Evolutionary conservation across 1,284 basidiomycete genomes (phyloP).

Genomic region (Heliocybe sulcata): DNA sequence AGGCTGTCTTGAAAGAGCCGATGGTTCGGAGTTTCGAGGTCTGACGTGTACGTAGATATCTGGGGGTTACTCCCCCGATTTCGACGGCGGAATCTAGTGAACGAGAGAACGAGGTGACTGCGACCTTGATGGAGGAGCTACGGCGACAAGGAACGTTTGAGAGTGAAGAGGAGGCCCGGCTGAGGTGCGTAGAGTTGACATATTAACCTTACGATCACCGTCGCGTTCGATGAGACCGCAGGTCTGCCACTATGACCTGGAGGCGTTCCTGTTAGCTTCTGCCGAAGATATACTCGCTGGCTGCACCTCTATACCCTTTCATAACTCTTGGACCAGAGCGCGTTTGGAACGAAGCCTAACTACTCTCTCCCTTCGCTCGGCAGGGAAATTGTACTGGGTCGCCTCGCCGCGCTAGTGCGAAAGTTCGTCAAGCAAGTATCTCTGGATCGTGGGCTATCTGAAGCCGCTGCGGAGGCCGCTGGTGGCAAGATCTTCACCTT

Average conservation of each 20-base stretch:
- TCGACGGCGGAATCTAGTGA: conserved; percentile 70
- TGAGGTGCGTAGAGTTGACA: conserved; percentile 56
- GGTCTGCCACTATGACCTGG: no score
- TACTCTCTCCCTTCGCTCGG: conserved; percentile 3
- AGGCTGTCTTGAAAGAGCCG: not conserved
- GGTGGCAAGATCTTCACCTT: conserved; percentile 99
- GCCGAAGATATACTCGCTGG: no score
- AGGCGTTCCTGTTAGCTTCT: no score
- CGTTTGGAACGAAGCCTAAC: not conserved
- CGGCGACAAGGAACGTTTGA: conserved; percentile 86
- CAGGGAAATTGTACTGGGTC: conserved; percentile 92
- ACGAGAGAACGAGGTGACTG: conserved; percentile 77
- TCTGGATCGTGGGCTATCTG: conserved; percentile 76
- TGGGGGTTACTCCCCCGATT: conserved; percentile 89
- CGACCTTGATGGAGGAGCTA: conserved; percentile 85
- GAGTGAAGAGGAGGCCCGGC: conserved; percentile 82
- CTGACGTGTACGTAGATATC: conserved; percentile 35
- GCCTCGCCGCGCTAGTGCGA: conserved; percentile 86
- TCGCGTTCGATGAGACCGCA: not conserved
- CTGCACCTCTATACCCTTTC: not conserved
- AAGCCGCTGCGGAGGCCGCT: conserved; percentile 77
- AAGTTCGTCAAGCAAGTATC: conserved; percentile 89
- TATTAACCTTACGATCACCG: not conserved
- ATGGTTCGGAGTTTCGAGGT: not conserved
- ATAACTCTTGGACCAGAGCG: not conserved